Evolutionary conservation across 2,329 filamentous ascomycete genomes (phyloP).

Genomic region (Pseudopithomyces chartarum): DNA sequence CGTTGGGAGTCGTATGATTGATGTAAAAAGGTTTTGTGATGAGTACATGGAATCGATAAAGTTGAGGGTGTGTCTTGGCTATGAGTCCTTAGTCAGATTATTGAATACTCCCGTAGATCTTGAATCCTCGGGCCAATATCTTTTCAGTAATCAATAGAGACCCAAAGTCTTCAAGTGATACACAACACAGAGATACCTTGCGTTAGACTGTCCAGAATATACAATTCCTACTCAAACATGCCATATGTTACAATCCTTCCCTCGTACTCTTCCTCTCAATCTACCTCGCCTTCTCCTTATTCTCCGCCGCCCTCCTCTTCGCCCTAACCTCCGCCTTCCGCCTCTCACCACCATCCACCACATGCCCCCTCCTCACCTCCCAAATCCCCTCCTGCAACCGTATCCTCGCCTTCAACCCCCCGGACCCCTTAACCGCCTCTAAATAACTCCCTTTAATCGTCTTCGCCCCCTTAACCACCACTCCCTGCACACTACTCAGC

Average conservation of each 20-base stretch:
- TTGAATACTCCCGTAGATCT: no score
- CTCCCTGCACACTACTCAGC: conserved; percentile 63
- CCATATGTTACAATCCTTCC: conserved; percentile 2
- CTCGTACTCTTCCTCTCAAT: not conserved
- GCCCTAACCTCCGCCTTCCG: conserved; percentile 83
- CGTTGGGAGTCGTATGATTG: no score
- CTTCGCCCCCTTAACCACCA: conserved; percentile 70
- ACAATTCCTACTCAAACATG: conserved; percentile 4
- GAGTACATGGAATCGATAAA: no score
- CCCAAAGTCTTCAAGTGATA: no score
- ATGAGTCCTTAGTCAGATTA: no score
- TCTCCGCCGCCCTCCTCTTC: conserved; percentile 80
- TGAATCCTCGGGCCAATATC: no score
- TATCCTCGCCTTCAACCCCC: conserved; percentile 67
- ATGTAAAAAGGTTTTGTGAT: no score
- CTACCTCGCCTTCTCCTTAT: conserved; percentile 66
- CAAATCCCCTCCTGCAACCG: conserved; percentile 84
- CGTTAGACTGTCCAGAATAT: not conserved
- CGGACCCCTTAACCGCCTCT: conserved; percentile 66
- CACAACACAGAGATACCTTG: no score
- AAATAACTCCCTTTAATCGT: conserved; percentile 78
- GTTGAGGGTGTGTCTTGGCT: no score
- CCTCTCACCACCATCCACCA: conserved; percentile 96
- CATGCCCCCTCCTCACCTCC: conserved; percentile 84
- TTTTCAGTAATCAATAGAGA: no score